phyloP scores from a whole-genome alignment of 2,329 filamentous ascomycete species.

The Ceratocystis smalleyi region DNA sequence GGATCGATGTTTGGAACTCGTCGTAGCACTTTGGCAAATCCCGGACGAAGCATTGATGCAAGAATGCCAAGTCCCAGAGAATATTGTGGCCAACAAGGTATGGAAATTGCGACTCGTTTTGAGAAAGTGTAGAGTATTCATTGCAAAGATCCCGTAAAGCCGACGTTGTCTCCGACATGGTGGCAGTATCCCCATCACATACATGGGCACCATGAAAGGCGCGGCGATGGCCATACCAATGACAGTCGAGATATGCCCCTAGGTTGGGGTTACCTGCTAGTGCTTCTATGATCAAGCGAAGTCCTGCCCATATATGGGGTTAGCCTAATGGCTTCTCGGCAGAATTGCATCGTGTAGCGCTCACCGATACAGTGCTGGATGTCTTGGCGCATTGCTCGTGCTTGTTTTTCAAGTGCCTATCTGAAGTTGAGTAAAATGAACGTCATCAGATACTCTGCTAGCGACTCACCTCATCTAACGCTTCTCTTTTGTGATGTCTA shows the following conservation, averaged over 20 bases:
- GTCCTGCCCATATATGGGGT: neutral
- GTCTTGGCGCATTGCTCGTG: neutral
- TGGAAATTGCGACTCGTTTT: neutral
- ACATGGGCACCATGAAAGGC: neutral
- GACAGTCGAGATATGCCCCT: neutral
- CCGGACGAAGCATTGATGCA: constrained; percentile 48
- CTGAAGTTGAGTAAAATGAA: neutral
- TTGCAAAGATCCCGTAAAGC: neutral
- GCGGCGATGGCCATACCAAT: neutral
- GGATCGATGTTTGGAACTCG: constrained; percentile 31
- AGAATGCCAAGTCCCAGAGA: constrained; percentile 47
- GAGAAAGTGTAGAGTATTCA: neutral
- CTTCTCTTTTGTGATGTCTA: neutral
- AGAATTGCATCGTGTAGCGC: neutral
- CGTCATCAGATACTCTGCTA: neutral
- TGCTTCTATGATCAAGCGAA: constrained; percentile 16
- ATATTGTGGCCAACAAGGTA: constrained; percentile 47
- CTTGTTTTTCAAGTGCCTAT: neutral
- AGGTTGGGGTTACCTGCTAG: constrained; percentile 5
- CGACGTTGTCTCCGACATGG: neutral
- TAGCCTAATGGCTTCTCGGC: neutral
- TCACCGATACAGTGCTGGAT: neutral
- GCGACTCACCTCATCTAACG: neutral
- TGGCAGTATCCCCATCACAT: neutral
- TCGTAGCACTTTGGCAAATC: constrained; percentile 36